phyloP scores from a whole-genome alignment of 768 basidiomycete species.

The Tulasnella sp. region DNA sequence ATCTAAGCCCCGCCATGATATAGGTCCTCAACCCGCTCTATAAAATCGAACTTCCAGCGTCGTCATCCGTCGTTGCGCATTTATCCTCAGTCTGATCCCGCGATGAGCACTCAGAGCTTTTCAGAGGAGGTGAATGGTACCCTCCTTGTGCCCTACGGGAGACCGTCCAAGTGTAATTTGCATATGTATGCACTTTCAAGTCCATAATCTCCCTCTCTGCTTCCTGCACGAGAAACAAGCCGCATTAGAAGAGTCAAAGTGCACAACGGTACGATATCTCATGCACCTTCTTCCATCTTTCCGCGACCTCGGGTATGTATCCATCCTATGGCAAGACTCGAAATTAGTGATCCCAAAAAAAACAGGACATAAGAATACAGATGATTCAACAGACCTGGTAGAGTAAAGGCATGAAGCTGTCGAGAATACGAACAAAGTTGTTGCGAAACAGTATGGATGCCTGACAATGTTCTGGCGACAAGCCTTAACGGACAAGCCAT shows the following conservation, averaged over 20 bases:
- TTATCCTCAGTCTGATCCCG: no score
- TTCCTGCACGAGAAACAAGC: not conserved
- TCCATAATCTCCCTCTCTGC: constrained; percentile 7
- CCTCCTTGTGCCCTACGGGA: not conserved
- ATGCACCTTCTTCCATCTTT: constrained; percentile 5
- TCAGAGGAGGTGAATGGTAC: not conserved
- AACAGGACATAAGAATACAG: no score
- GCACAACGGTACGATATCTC: not conserved
- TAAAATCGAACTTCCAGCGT: no score
- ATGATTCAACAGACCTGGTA: not conserved
- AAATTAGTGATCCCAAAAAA: no score
- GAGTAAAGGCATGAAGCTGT: not conserved
- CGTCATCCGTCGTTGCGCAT: no score
- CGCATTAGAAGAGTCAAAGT: not conserved
- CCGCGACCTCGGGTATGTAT: not conserved
- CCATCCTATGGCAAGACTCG: not conserved
- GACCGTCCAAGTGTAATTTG: constrained; percentile 11
- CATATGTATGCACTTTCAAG: constrained; percentile 2
- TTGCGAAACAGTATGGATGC: not conserved
- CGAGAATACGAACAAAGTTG: not conserved
- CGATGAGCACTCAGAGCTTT: no score
- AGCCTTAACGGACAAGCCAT: not conserved
- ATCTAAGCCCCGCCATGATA: no score
- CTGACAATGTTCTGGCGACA: not conserved
- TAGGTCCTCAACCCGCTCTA: no score